phyloP scores from a whole-genome alignment of 1,139 yeast genomes.

The Blastobotrys aristatus region DNA sequence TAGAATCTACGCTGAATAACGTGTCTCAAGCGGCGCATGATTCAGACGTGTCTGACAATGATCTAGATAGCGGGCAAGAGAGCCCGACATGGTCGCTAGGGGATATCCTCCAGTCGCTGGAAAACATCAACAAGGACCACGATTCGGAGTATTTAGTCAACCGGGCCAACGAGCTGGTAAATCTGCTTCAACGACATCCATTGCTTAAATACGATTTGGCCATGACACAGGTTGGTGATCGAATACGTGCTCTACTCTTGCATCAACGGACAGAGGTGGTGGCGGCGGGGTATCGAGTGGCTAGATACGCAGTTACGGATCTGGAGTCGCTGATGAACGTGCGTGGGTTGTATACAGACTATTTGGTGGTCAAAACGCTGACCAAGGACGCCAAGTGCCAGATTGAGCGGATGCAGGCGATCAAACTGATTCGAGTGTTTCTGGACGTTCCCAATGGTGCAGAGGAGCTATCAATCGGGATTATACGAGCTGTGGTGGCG shows the following conservation, averaged over 20 bases:
- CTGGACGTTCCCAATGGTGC: conserved; percentile 55
- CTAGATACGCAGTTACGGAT: conserved; percentile 58
- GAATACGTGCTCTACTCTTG: conserved; percentile 57
- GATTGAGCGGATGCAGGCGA: conserved; percentile 72
- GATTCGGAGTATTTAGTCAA: conserved; percentile 49
- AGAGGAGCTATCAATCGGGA: conserved; percentile 55
- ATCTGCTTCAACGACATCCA: conserved; percentile 54
- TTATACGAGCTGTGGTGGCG: conserved; percentile 67
- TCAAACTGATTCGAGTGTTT: conserved; percentile 63
- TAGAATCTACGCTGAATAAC: conserved; percentile 2
- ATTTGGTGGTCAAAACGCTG: conserved; percentile 59
- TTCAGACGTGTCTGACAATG: conserved; percentile 4
- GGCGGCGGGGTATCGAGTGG: conserved; percentile 70
- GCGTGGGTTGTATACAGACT: conserved; percentile 50
- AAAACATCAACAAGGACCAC: conserved; percentile 35
- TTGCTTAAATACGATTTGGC: conserved; percentile 60
- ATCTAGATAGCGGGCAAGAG: conserved; percentile 20
- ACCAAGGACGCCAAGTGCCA: conserved; percentile 49
- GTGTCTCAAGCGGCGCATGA: background rate
- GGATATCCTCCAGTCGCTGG: conserved; percentile 46
- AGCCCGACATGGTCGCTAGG: conserved; percentile 49
- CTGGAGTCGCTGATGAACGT: conserved; percentile 45
- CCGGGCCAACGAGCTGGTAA: conserved; percentile 60
- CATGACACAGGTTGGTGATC: conserved; percentile 53
- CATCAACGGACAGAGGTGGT: conserved; percentile 58